These are phyloP conservation scores for Pseudogymnoascus sp. DNA, from an alignment of 2,329 filamentous ascomycete species.

Conservation along the genomic window DNA sequence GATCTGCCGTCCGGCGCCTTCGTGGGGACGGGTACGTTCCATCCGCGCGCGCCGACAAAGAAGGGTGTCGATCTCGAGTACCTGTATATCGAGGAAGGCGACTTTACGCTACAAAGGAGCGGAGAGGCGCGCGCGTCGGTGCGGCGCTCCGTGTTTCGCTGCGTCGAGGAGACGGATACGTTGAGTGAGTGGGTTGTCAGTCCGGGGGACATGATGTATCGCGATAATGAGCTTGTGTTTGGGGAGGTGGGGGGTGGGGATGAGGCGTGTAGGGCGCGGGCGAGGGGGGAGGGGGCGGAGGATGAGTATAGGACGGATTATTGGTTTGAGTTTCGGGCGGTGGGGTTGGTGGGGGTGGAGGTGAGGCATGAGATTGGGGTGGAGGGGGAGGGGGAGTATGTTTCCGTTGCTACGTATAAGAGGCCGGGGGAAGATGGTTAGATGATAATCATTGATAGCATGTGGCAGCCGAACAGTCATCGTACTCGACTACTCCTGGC, in stretches of 20 bases:
- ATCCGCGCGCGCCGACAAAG: constrained; percentile 50
- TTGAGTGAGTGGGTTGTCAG: constrained; percentile 69
- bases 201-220: constrained; percentile 54
- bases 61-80: constrained; percentile 44
- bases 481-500: too few species aligned
- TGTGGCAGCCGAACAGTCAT: too few species aligned
- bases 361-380: constrained; percentile 50
- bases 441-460: not conserved
- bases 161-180: constrained; percentile 48
- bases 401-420: not conserved
- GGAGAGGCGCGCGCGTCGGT: not conserved
- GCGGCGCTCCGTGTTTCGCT: constrained; percentile 60
- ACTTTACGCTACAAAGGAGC: constrained; percentile 44
- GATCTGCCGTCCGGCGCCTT: constrained; percentile 57
- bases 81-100: constrained; percentile 60
- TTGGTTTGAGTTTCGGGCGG: constrained; percentile 53
- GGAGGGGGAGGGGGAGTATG: constrained; percentile 64
- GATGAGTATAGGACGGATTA: constrained; percentile 66
- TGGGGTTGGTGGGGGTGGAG: constrained; percentile 49
- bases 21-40: constrained; percentile 55
- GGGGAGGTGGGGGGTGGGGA: constrained; percentile 26
- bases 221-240: constrained; percentile 70
- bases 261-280: constrained; percentile 37
- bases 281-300: constrained; percentile 57
- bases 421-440: not conserved